Base-by-base conservation (phyloP, 1,139 yeast genomes). In the Blastobotrys indianensis region DNA sequence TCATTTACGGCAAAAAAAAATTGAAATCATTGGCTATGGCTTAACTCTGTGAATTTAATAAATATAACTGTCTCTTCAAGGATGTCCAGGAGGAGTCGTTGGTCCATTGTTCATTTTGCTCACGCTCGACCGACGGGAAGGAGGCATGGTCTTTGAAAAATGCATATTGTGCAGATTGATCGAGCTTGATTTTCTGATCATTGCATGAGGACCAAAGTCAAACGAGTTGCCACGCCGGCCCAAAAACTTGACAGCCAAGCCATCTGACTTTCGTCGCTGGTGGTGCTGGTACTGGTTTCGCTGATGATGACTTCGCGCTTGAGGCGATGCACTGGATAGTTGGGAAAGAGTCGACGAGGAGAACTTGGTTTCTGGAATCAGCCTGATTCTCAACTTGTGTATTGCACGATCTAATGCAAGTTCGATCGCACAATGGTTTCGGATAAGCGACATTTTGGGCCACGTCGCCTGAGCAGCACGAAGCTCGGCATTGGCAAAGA, bases 381-480 rank as follows among this genome's bases (percentile, higher is more conserved):
- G 69, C 48, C 87, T 70, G 3, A 94, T 82, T 51, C 92, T 74
- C 47, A 88, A 65, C 8, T 67, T 61, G 17, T 81, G 73, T 4
- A 90, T 87, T 3, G 94, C 85, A 51, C 76, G 77, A 64, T 90
- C 97, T 39, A 92, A 67, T 0, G 90, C 85, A 64, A 90, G 82
- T 59, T 92, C 98, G 35, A 88, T 80, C 0, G 92, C 82, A 63
- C 96, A 87, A 59, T 87, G 96, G 61, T 90, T 90, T 53, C 82
- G 76, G 42, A 90, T 86, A 34, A 88, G 74, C 1, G 95, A 78
- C 2, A 90, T 67, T 58, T 86, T 85, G 0, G 96, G 95, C 97
- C 97, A 92, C 0, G 95, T 82, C 0, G 97, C 92, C 51, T 85
- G 71, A 0, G 95, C 94, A 1, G 97, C 98, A 52, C 94, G 75